Percentiles rank a stretch among this genome's conserved stretches.
Evolutionary conservation across 1,284 basidiomycete genomes (phyloP).

Genomic region (Cutaneotrichosporon curvatum): DNA sequence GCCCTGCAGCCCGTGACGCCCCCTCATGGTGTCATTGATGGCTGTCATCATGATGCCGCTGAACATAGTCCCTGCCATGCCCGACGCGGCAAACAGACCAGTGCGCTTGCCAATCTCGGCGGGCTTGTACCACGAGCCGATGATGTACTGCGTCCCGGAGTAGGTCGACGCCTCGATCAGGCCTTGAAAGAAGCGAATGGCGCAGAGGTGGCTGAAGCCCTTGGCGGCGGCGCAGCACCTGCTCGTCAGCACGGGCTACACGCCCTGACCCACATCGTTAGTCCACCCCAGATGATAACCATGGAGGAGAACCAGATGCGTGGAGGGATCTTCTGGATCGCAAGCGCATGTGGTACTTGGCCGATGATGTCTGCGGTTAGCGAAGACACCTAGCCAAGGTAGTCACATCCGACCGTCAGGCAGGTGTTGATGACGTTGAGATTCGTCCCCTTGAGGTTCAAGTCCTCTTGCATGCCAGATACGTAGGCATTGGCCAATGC

Average conservation of each 20-base stretch:
- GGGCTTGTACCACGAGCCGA: slow-evolving; percentile 48
- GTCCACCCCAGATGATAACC: slow-evolving; percentile 11
- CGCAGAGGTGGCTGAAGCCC: slow-evolving; percentile 53
- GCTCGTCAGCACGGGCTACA: too few relatives aligned
- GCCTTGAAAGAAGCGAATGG: slow-evolving; percentile 66
- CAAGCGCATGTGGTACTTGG: too few relatives aligned
- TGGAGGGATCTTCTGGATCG: too few relatives aligned
- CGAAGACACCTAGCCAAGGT: too few relatives aligned
- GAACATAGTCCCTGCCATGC: slow-evolving; percentile 12
- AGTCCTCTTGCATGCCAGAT: too few relatives aligned
- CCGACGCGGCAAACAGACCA: slow-evolving; percentile 7
- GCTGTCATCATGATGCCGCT: slow-evolving; percentile 10
- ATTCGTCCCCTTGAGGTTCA: too few relatives aligned
- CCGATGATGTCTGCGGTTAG: too few relatives aligned
- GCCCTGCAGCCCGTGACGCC: slow-evolving; percentile 22
- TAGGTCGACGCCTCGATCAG: slow-evolving; percentile 66
- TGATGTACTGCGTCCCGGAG: slow-evolving; percentile 60
- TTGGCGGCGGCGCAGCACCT: slow-evolving; percentile 16
- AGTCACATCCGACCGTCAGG: too few relatives aligned
- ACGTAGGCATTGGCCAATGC: too few relatives aligned
- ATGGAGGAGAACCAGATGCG: too few relatives aligned
- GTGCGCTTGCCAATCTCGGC: slow-evolving; percentile 12
- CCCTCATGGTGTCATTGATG: slow-evolving; percentile 24
- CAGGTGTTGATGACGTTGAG: too few relatives aligned
- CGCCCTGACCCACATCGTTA: too few relatives aligned